Base-by-base conservation (phyloP, 148 eudicot species). In the Chenopodium berlandieri region DNA sequence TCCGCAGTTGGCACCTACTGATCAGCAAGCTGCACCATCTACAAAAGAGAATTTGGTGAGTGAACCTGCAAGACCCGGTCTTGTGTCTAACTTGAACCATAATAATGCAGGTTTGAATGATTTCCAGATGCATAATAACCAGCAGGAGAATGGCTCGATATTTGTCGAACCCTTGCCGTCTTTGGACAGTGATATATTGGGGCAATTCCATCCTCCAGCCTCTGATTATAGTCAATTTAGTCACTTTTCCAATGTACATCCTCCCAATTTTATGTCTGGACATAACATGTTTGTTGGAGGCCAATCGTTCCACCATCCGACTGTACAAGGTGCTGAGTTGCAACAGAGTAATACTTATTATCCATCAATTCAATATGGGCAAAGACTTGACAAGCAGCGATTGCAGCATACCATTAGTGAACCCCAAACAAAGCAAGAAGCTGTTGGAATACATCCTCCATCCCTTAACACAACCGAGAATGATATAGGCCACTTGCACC, bases 361-460 rank as follows among this genome's bases (percentile, higher is more conserved):
- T 83, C 82, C 88, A 22, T 62, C 89, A 9, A 76, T 86, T 47
- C 89, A 87, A 73, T 89, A 75, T 88, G 90, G 78, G 32, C 79
- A 76, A 37, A 46, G 82, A 56, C 81, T 50, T 75, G 88, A 81
- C 12, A 86, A 85, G 32, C 89, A 82, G 30, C 87, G 74, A 68
- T 75, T 86, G 60, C 89, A 78, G 19, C 60, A 75, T 76, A 73
- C 78, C 69, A 77, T 85, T 40, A 78, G 82, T 77, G 86, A 78
- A 69, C 81, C 84, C 5, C 87, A 84, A 83, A 65, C 77, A 64
- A 79, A 84, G 76, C 66, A 79, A 75, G 86, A 79, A 52, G 82
- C 73, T 84, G 83, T 80, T 73, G 91, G 83, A 71, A 76, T 86
- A 82, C 85, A 83, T 86, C 75, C 68, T 52, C 76, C 85, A 2